These are phyloP conservation scores for Cichorium intybus DNA, from an alignment of 140 eudicot species.

Conservation along the genomic window DNA sequence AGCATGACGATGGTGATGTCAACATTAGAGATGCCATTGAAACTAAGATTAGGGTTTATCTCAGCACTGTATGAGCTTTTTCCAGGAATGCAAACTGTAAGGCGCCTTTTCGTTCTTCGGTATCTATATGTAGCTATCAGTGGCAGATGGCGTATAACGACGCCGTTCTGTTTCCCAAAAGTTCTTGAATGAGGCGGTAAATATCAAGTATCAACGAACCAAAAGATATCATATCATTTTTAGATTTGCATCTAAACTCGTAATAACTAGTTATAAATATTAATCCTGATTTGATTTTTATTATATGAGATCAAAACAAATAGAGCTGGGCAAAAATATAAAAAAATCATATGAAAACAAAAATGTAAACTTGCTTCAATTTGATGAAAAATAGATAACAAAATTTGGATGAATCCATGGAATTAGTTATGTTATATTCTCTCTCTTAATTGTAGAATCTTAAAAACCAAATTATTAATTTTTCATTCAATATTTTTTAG, in stretches of 20 bases:
- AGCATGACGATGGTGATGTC: conserved; percentile 34
- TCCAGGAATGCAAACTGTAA: conserved; percentile 14
- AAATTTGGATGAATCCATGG: neutral
- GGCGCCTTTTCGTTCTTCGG: conserved; percentile 29
- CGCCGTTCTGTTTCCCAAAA: conserved; percentile 1
- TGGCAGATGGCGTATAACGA: conserved; percentile 30
- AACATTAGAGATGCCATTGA: conserved; percentile 47
- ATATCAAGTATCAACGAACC: neutral
- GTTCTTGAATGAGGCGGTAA: neutral
- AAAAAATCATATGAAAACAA: too few species aligned
- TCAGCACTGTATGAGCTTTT: neutral
- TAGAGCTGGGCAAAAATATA: neutral
- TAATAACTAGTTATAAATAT: neutral
- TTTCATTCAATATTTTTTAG: too few species aligned
- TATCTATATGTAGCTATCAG: conserved; percentile 28
- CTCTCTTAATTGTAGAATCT: too few species aligned
- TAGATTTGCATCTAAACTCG: neutral
- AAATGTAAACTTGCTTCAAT: neutral
- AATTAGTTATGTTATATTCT: too few species aligned
- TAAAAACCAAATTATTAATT: too few species aligned
- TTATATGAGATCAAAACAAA: too few species aligned
- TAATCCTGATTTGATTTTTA: too few species aligned
- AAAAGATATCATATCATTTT: neutral
- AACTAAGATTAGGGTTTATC: conserved; percentile 19
- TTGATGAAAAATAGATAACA: too few species aligned